A percentile compares a stretch with the other conserved stretches of the same genome.
Conservation (phyloP, 306 rosid genomes). For the Prunus fruticosa region DNA sequence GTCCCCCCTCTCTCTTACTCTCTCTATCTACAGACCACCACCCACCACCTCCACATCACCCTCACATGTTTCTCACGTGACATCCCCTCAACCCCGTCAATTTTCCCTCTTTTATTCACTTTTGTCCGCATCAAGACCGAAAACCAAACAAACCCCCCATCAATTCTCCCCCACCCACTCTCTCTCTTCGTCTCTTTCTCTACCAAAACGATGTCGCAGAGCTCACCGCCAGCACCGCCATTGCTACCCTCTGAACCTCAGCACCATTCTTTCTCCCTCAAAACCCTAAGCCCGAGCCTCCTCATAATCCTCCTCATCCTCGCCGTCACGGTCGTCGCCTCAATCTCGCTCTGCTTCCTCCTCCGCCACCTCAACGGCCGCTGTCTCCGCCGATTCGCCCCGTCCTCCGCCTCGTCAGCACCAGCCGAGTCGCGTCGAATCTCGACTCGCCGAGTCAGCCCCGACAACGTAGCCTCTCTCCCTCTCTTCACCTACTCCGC, state of each 20-base stretch:
- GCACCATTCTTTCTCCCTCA: constrained; percentile 26
- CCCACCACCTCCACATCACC: neutral
- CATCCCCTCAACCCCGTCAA: neutral
- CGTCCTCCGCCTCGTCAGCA: neutral
- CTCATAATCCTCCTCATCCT: constrained; percentile 49
- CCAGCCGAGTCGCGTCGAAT: neutral
- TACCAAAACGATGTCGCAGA: constrained; percentile 24
- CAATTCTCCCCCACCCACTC: neutral
- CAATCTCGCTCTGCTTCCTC: constrained; percentile 50
- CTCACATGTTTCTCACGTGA: neutral
- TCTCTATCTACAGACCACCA: neutral
- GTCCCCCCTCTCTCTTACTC: neutral
- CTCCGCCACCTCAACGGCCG: constrained; percentile 69
- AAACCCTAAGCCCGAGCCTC: constrained; percentile 50
- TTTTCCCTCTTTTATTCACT: constrained; percentile 3
- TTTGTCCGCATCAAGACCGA: neutral
- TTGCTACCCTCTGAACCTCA: constrained; percentile 14
- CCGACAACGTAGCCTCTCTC: constrained; percentile 45
- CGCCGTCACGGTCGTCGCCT: constrained; percentile 45
- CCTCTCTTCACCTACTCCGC: constrained; percentile 62
- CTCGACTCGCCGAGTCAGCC: constrained; percentile 46
- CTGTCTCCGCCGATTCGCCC: constrained; percentile 49
- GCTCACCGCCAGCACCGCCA: constrained; percentile 27
- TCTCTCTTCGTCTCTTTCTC: neutral
- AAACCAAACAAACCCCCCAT: neutral